Conservation (phyloP, 768 basidiomycete genomes). For the Gelatoporia subvermispora region DNA sequence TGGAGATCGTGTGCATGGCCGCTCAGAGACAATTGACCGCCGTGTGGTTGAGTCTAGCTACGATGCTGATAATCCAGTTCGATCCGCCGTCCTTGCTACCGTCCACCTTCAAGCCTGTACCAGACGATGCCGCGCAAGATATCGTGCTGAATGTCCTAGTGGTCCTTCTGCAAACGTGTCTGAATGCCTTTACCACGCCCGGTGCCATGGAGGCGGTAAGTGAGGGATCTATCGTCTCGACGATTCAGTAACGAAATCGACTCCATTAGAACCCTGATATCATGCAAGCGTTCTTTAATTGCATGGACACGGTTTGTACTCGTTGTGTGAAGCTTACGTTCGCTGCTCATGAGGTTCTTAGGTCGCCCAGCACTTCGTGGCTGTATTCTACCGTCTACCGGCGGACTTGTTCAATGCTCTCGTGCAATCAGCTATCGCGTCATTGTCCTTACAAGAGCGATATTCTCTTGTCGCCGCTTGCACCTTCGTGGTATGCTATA, state of each 20-base stretch:
- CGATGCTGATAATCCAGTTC: conserved; percentile 76
- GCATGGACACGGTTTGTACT: conserved; percentile 63
- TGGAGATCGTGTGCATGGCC: conserved; percentile 74
- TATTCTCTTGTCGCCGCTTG: conserved; percentile 82
- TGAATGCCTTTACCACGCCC: conserved; percentile 47
- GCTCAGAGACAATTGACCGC: conserved; percentile 68
- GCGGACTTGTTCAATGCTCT: conserved; percentile 60
- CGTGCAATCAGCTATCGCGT: conserved; percentile 62
- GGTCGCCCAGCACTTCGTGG: conserved; percentile 56
- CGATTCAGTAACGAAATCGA: background rate
- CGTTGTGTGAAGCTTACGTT: background rate
- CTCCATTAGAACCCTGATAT: conserved; percentile 78
- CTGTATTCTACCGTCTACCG: conserved; percentile 57
- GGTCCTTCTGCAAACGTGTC: conserved; percentile 52
- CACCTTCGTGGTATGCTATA: conserved; percentile 67
- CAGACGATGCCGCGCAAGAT: conserved; percentile 48
- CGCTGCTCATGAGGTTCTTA: conserved; percentile 6
- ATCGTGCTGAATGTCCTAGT: conserved; percentile 54
- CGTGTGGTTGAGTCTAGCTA: conserved; percentile 80
- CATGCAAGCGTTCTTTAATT: conserved; percentile 84
- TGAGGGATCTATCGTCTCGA: conserved; percentile 1
- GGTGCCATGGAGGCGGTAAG: conserved; percentile 70
- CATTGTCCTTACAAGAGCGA: conserved; percentile 72
- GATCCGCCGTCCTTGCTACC: conserved; percentile 60
- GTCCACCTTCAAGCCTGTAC: conserved; percentile 44